A percentile compares a stretch with the other conserved stretches of the same genome.
Conservation (phyloP, 768 basidiomycete genomes). For the Boletus pseudopeckii region DNA sequence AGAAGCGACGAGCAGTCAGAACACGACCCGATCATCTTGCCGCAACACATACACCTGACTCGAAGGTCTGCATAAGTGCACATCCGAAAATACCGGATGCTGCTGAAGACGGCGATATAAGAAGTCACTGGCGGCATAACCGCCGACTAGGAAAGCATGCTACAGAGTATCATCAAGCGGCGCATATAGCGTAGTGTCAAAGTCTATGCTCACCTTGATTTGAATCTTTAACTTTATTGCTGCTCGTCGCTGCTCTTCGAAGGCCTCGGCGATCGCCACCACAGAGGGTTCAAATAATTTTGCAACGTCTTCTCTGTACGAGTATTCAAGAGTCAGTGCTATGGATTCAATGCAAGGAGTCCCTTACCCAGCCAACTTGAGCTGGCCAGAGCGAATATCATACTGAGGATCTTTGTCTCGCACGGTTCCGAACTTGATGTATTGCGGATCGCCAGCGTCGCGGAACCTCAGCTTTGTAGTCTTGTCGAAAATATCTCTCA, state of each 20-base stretch:
- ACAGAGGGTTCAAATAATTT: constrained; percentile 44
- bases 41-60: constrained; percentile 41
- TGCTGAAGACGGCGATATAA: constrained; percentile 41
- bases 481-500: constrained; percentile 35
- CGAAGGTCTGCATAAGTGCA: constrained; percentile 46
- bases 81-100: constrained; percentile 32
- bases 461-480: constrained; percentile 40
- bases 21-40: neutral
- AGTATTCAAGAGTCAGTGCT: neutral
- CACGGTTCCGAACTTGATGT: constrained; percentile 37
- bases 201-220: constrained; percentile 17
- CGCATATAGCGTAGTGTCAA: neutral
- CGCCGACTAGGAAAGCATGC: constrained; percentile 49
- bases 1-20: neutral
- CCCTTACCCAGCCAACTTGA: constrained; percentile 37
- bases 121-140: constrained; percentile 48
- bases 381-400: constrained; percentile 36
- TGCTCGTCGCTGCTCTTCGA: constrained; percentile 27
- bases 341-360: neutral
- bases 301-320: constrained; percentile 33
- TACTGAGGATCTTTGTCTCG: constrained; percentile 33
- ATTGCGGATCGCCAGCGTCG: constrained; percentile 31
- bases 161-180: neutral
- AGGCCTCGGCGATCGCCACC: constrained; percentile 32
- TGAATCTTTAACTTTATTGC: constrained; percentile 21